phyloP scores from a whole-genome alignment of 108 stramenopile genomes.

The Bacterosira constricta region DNA sequence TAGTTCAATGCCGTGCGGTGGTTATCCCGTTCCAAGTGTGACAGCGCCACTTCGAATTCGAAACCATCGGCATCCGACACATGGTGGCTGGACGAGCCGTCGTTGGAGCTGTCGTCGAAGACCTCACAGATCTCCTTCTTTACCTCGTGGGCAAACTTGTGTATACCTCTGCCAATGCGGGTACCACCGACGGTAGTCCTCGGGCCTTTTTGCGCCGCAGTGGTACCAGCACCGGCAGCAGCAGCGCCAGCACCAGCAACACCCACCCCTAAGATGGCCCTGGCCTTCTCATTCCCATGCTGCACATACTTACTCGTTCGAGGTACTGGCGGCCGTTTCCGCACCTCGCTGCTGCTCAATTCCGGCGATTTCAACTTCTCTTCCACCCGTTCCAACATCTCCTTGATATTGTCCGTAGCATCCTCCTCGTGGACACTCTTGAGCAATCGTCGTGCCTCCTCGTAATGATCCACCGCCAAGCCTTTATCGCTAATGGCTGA shows the following conservation, averaged over 20 bases:
- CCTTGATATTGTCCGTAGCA: conserved; percentile 27
- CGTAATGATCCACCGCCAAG: conserved; percentile 44
- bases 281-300: conserved; percentile 19
- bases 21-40: conserved; percentile 37
- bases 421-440: conserved; percentile 24
- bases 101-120: too few relatives aligned
- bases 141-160: not conserved
- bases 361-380: conserved; percentile 21
- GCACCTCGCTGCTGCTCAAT: too few relatives aligned
- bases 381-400: conserved; percentile 33
- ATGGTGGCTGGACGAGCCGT: not conserved
- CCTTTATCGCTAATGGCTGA: conserved; percentile 26
- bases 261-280: conserved; percentile 10
- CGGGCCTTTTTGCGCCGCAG: not conserved
- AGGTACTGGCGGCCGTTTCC: too few relatives aligned
- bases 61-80: not conserved
- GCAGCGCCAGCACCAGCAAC: not conserved
- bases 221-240: not conserved
- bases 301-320: not conserved
- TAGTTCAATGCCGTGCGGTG: conserved; percentile 47
- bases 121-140: too few relatives aligned
- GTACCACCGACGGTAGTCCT: too few relatives aligned
- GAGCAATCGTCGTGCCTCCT: conserved; percentile 32
- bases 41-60: conserved; percentile 18
- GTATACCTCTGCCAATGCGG: not conserved